Base-by-base conservation (phyloP, 2,329 filamentous ascomycete genomes). In the Leptosphaerulina australis region DNA sequence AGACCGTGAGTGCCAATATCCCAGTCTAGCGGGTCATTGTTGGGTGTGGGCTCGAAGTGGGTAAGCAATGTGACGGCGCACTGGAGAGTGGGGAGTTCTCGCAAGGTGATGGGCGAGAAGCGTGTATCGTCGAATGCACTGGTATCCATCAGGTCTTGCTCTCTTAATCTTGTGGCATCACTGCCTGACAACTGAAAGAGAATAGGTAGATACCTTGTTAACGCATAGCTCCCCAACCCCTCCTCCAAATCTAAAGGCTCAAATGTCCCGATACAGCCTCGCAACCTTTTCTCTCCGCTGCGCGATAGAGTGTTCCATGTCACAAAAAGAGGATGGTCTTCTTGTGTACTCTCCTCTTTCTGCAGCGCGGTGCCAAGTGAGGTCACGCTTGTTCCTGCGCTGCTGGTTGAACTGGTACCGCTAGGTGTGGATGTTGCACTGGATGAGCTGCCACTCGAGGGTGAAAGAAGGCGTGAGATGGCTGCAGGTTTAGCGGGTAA, bases 241-340 rank as follows among this genome's bases (percentile, higher is more conserved):
- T 83, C 74, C 22, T 85, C 80, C 10, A 99, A 82, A 39, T 88
- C 83, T 64, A 90, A 84, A 2, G 86, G 73, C 66, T 92, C 88
- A 67, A 97, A 99, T 2, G 93, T 99, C 61, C 94, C 94, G 69
- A 99, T 97, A 79, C 94, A 99, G 52, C 94, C 94, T 52, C 94
- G 87, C 31, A 99, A 83, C 18, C 82, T 83, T 69, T 87, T 86
- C 58, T 84, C 76, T 21, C 84, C 60, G 44, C 71, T 77, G 17
- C 78, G 73, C 6, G 82, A 84, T 45, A 91, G 63, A 0, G 84
- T 90, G 76, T 97, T 96, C 92, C 93, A 97, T 6, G 92, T 96
- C 36, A 99, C 90, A 71, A 97, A 97, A 29, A 97, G 81, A 0
- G 93, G 93, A 55, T 83, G 80, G 76, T 70, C 21, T 74, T 55